These are phyloP conservation scores for Coemansia brasiliensis DNA, from an alignment of 192 early-diverging fungal species.

Conservation along the genomic window DNA sequence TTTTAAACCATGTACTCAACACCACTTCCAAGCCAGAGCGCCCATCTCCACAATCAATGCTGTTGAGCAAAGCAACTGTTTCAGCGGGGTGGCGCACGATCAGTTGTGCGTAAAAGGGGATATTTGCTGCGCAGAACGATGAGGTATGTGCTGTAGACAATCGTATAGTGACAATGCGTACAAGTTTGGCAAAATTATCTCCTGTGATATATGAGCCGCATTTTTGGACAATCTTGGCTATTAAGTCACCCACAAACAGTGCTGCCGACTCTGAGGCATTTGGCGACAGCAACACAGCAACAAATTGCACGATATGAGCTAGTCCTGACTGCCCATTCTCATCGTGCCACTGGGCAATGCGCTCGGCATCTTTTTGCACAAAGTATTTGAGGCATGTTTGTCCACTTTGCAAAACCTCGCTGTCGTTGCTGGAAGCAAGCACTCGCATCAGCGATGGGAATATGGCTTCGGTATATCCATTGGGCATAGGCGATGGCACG, in stretches of 20 bases:
- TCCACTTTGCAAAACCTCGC: conserved; percentile 83
- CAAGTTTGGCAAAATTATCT: conserved; percentile 66
- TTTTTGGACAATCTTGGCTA: conserved; percentile 83
- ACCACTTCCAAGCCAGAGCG: conserved; percentile 74
- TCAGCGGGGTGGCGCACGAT: conserved; percentile 67
- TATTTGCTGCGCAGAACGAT: conserved; percentile 80
- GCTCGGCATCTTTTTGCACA: conserved; percentile 72
- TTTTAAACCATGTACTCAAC: conserved; percentile 78
- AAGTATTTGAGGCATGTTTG: conserved; percentile 81
- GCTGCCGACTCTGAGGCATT: conserved; percentile 74
- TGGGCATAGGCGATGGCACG: conserved; percentile 71
- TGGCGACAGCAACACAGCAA: conserved; percentile 78
- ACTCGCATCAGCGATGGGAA: conserved; percentile 82
- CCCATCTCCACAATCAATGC: conserved; percentile 56
- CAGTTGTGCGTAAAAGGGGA: conserved; percentile 87
- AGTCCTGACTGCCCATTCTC: conserved; percentile 60
- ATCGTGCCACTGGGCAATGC: conserved; percentile 75
- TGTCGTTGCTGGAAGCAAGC: conserved; percentile 67
- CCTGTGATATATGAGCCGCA: conserved; percentile 34
- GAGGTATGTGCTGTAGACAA: conserved; percentile 73
- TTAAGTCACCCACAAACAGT: conserved; percentile 88
- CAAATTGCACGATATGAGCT: conserved; percentile 77
- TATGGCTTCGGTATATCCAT: conserved; percentile 67
- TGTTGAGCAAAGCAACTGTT: conserved; percentile 71
- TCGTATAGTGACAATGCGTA: conserved; percentile 72